phyloP scores from a whole-genome alignment of 1,139 yeast genomes.

The Sugiyamaella grinbergsii region DNA sequence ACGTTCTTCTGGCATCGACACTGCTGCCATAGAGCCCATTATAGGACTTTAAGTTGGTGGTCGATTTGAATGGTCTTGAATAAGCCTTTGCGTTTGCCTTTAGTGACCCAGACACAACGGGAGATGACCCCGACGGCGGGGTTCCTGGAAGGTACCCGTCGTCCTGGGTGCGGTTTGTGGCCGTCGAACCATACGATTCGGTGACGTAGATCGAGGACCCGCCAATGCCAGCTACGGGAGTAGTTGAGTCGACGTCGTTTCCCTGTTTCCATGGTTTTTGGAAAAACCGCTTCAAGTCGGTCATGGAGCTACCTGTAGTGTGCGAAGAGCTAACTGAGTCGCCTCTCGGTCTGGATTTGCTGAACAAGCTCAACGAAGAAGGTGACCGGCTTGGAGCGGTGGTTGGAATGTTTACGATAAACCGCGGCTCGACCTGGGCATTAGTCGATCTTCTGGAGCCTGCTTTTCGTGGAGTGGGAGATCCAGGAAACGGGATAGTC shows the following conservation, averaged over 20 bases:
- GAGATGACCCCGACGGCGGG: constrained; percentile 23
- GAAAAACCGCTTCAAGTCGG: constrained; percentile 40
- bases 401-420: constrained; percentile 31
- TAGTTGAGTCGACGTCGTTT: constrained; percentile 7
- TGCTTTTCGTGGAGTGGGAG: constrained; percentile 18
- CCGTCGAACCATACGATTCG: constrained; percentile 19
- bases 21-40: constrained; percentile 20
- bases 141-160: constrained; percentile 18
- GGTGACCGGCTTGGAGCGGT: constrained; percentile 33
- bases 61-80: constrained; percentile 26
- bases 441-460: constrained; percentile 20
- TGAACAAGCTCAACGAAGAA: constrained; percentile 35
- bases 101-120: constrained; percentile 21
- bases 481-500: constrained; percentile 12
- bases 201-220: constrained; percentile 22
- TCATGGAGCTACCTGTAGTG: constrained; percentile 31
- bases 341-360: constrained; percentile 31
- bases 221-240: constrained; percentile 1
- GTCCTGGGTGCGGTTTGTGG: constrained; percentile 17
- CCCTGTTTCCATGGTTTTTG: constrained; percentile 38
- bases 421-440: constrained; percentile 32
- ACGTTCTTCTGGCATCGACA: constrained; percentile 30
- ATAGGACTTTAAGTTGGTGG: constrained; percentile 26
- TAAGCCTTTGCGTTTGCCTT: constrained; percentile 20
- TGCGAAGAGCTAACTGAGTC: constrained; percentile 31